Conservation (phyloP, 2,329 filamentous ascomycete genomes). For the Cadophora malorum region DNA sequence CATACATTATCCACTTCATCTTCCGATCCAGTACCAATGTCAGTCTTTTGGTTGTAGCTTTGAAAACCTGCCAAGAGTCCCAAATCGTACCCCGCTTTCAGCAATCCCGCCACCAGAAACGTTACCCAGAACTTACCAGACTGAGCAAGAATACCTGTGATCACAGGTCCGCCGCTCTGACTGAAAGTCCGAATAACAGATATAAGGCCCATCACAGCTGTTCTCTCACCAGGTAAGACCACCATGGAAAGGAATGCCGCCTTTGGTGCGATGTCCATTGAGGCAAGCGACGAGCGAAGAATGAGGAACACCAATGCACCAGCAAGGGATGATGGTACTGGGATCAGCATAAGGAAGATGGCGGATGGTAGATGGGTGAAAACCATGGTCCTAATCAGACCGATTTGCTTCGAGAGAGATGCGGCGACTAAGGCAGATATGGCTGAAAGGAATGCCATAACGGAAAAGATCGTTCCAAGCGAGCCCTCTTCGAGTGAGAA, state of each 20-base stretch:
- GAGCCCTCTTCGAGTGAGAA: constrained; percentile 55
- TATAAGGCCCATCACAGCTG: constrained; percentile 72
- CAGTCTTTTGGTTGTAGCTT: constrained; percentile 36
- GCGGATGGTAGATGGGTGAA: constrained; percentile 76
- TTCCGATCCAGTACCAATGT: neutral
- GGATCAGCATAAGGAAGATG: constrained; percentile 60
- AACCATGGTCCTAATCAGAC: constrained; percentile 76
- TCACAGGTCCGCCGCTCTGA: constrained; percentile 65
- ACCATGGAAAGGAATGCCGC: constrained; percentile 72
- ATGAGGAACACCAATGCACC: constrained; percentile 63
- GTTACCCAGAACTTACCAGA: constrained; percentile 64
- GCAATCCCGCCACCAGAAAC: constrained; percentile 65
- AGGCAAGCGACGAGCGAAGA: constrained; percentile 65
- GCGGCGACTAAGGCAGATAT: constrained; percentile 58
- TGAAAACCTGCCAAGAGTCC: constrained; percentile 58
- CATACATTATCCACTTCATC: neutral
- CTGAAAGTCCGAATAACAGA: constrained; percentile 73
- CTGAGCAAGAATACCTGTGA: constrained; percentile 67
- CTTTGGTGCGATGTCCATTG: constrained; percentile 75
- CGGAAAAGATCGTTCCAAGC: constrained; percentile 61
- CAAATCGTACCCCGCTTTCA: constrained; percentile 69
- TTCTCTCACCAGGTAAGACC: constrained; percentile 68
- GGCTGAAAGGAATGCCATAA: constrained; percentile 58
- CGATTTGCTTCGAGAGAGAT: constrained; percentile 60
- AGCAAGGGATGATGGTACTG: constrained; percentile 54